Evolutionary conservation across 2,329 filamentous ascomycete species (phyloP).

Genomic region (Xenosphaeropsis pyriputrescens): DNA sequence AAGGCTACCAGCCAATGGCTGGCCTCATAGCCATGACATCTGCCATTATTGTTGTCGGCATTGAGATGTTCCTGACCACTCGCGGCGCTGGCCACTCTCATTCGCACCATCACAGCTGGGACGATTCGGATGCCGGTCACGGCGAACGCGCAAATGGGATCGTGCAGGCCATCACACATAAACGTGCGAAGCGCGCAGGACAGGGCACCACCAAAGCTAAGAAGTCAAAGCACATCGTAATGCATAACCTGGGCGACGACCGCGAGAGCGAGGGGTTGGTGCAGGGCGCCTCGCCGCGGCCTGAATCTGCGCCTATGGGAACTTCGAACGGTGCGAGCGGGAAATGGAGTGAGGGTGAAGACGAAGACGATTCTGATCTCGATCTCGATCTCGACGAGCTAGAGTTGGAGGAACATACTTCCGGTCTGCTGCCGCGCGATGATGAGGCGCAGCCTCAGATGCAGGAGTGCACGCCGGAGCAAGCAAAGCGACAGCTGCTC

Average conservation of each 20-base stretch:
- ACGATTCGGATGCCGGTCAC: slow-evolving; percentile 26
- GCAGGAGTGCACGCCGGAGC: slow-evolving; percentile 14
- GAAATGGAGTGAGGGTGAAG: slow-evolving; percentile 11
- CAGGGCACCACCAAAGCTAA: slow-evolving; percentile 12
- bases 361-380: slow-evolving; percentile 25
- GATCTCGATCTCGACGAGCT: slow-evolving; percentile 49
- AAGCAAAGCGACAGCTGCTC: slow-evolving; percentile 46
- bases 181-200: slow-evolving; percentile 1
- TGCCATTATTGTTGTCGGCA: slow-evolving; percentile 66
- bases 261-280: slow-evolving; percentile 36
- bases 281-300: slow-evolving; percentile 40
- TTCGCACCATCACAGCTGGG: slow-evolving; percentile 26
- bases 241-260: slow-evolving; percentile 25
- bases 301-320: slow-evolving; percentile 32
- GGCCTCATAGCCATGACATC: slow-evolving; percentile 72
- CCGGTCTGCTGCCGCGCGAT: slow-evolving; percentile 9
- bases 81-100: slow-evolving; percentile 47
- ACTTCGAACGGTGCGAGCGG: slow-evolving; percentile 3
- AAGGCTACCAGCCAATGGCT: slow-evolving; percentile 65
- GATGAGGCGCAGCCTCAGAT: slow-evolving; percentile 9
- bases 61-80: slow-evolving; percentile 82
- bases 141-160: slow-evolving; percentile 16
- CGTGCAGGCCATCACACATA: background rate
- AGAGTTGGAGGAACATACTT: slow-evolving; percentile 24
- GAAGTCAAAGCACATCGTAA: slow-evolving; percentile 31